phyloP scores from a whole-genome alignment of 2,329 filamentous ascomycete species.

The Trichoderma sp. region DNA sequence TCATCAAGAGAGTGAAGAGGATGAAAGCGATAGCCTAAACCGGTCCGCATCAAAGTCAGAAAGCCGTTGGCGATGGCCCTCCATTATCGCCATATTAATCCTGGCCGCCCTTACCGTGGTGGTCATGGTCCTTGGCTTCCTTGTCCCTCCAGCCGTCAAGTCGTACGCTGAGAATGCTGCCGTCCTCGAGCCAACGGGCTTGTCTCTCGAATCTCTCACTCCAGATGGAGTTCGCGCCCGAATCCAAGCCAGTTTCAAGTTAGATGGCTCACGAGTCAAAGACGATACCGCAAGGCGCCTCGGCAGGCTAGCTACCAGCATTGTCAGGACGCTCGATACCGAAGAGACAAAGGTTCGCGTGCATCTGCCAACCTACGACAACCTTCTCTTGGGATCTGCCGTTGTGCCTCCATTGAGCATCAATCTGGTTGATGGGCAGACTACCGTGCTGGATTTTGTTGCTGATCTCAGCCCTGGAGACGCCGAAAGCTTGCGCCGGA shows the following conservation, averaged over 20 bases:
- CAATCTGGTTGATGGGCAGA: slow-evolving; percentile 74
- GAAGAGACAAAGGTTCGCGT: slow-evolving; percentile 72
- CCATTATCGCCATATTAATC: slow-evolving; percentile 68
- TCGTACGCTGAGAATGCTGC: slow-evolving; percentile 83
- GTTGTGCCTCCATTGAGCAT: slow-evolving; percentile 73
- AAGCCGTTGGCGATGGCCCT: slow-evolving; percentile 64
- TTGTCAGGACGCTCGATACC: slow-evolving; percentile 75
- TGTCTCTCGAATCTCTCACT: slow-evolving; percentile 86
- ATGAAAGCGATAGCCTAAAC: slow-evolving; percentile 40
- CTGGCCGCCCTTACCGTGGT: slow-evolving; percentile 63
- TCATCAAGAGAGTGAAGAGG: background rate
- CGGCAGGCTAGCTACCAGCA: slow-evolving; percentile 76
- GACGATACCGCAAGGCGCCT: slow-evolving; percentile 72
- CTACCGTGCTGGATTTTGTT: slow-evolving; percentile 76
- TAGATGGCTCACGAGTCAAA: slow-evolving; percentile 76
- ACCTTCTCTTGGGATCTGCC: slow-evolving; percentile 76
- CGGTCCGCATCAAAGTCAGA: slow-evolving; percentile 30
- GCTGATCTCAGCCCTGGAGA: slow-evolving; percentile 76
- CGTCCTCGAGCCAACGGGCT: slow-evolving; percentile 76
- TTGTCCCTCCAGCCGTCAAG: slow-evolving; percentile 77
- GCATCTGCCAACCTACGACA: slow-evolving; percentile 79
- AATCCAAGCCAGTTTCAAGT: slow-evolving; percentile 76
- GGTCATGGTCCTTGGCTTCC: slow-evolving; percentile 78
- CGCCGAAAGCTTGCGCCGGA: slow-evolving; percentile 71
- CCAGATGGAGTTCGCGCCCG: slow-evolving; percentile 74